A percentile compares a stretch with the other conserved stretches of the same genome.
These are phyloP conservation scores for Clonostachys chloroleuca DNA, from an alignment of 2,329 filamentous ascomycete species.

Conservation along the genomic window DNA sequence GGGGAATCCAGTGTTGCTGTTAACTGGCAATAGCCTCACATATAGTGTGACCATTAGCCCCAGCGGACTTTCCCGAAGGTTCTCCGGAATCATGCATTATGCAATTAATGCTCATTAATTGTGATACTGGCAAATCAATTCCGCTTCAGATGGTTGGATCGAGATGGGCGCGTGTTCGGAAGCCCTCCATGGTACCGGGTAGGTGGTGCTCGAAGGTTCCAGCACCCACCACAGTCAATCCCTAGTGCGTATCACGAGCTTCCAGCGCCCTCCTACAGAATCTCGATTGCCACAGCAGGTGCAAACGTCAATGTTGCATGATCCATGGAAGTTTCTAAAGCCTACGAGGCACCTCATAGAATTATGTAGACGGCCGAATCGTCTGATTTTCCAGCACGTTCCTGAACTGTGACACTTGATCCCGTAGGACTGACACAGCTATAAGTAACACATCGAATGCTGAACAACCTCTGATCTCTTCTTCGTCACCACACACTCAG, in stretches of 20 bases:
- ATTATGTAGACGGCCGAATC: neutral
- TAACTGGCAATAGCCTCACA: too few relatives aligned
- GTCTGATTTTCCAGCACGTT: too few relatives aligned
- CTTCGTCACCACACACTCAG: neutral
- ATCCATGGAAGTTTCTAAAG: constrained; percentile 3
- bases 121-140: too few relatives aligned
- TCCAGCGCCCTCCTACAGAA: constrained; percentile 5
- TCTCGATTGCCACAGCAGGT: constrained; percentile 6
- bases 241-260: neutral
- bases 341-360: neutral
- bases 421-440: neutral
- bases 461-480: neutral
- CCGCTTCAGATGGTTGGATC: too few relatives aligned
- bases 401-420: neutral
- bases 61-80: too few relatives aligned
- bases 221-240: constrained; percentile 14
- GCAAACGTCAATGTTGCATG: neutral
- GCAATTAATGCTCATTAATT: too few relatives aligned
- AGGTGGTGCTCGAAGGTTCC: constrained; percentile 3
- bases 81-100: too few relatives aligned
- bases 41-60: too few relatives aligned
- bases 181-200: neutral
- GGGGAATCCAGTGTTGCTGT: too few relatives aligned
- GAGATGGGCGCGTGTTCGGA: too few relatives aligned
- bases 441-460: neutral